Base-by-base conservation (phyloP, 2,329 filamentous ascomycete species). In the Fusarium bactridioides region DNA sequence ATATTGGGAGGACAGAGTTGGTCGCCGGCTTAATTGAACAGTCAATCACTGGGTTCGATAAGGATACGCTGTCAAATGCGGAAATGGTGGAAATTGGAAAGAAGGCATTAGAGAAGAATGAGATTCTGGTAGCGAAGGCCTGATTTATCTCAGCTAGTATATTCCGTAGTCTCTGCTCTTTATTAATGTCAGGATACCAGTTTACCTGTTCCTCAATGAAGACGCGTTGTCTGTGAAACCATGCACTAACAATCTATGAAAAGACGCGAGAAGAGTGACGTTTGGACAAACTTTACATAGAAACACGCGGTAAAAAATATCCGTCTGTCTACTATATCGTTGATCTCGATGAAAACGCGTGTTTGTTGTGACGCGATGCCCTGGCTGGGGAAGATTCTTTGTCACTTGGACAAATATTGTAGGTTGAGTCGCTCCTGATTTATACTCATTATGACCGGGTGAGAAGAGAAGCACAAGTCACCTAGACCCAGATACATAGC, bases 1-100 rank as follows among this genome's bases (percentile, higher is more conserved):
- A 69, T 3, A 77, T 86, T 3, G 68, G 74, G 10, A 65, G 84
- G 3, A 70, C 62, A 3, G 81, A 85, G 23, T 72, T 86, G 33
- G 78, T 84, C 0, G 82, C 83, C 0, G 82, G 82, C 2, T 73
- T 88, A 74, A 50, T 88, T 10, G 77, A 86, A 19, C 83, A 86
- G 65, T 82, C 80, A 0, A 50, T 85, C 2, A 76, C 82, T 35
- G 86, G 86, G 1, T 82, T 87, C 40, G 82, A 84, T 53, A 84
- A 84, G 73, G 85, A 87, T 1, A 80, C 83, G 4, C 70, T 87
- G 25, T 44, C 75, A 55, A 85, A 85, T 50, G 78, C 80, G 3
- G 85, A 88, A 55, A 48, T 86, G 68, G 78, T 73, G 38, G 80
- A 79, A 53, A 83, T 85, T 60, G 83, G 70, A 13, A 67, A 61